Evolutionary conservation across 2,329 filamentous ascomycete species (phyloP).

Genomic region (Pseudogymnoascus sp.): DNA sequence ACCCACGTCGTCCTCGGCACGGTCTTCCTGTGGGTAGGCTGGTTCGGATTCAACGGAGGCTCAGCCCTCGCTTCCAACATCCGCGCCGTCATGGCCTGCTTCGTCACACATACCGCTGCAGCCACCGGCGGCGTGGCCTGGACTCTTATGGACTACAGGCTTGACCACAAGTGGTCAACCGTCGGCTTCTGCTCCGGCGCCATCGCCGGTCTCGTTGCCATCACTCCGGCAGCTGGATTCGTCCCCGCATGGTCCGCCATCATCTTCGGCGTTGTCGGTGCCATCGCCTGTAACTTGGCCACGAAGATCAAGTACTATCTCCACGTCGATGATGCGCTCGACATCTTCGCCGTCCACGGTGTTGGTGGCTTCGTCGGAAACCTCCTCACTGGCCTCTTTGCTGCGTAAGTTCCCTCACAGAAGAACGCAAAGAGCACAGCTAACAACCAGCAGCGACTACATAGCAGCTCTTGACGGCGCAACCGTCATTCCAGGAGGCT

Average conservation of each 20-base stretch:
- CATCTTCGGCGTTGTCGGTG: slow-evolving; percentile 69
- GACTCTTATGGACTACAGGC: slow-evolving; percentile 80
- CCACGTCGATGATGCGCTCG: slow-evolving; percentile 73
- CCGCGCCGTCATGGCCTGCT: slow-evolving; percentile 76
- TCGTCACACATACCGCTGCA: slow-evolving; percentile 79
- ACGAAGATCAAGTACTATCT: slow-evolving; percentile 86
- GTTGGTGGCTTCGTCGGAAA: slow-evolving; percentile 75
- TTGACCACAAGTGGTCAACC: slow-evolving; percentile 87
- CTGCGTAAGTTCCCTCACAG: slow-evolving; percentile 38
- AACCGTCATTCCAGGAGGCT: slow-evolving; percentile 63
- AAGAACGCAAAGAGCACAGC: not conserved
- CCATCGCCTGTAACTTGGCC: slow-evolving; percentile 75
- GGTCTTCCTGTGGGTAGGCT: slow-evolving; percentile 90
- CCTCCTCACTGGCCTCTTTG: slow-evolving; percentile 73
- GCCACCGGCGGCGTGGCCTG: slow-evolving; percentile 80
- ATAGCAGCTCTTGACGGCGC: slow-evolving; percentile 72
- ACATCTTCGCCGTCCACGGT: slow-evolving; percentile 80
- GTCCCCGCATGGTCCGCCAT: slow-evolving; percentile 81
- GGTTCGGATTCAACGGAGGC: slow-evolving; percentile 92
- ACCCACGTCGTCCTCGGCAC: slow-evolving; percentile 89
- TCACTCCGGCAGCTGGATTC: slow-evolving; percentile 78
- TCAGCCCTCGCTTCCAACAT: slow-evolving; percentile 75
- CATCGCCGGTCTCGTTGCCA: slow-evolving; percentile 77
- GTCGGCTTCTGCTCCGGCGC: slow-evolving; percentile 91
- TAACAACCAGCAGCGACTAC: slow-evolving; percentile 44